Evolutionary conservation across 2,329 filamentous ascomycete genomes (phyloP).

Genomic region (Aspergillus calidoustus): DNA sequence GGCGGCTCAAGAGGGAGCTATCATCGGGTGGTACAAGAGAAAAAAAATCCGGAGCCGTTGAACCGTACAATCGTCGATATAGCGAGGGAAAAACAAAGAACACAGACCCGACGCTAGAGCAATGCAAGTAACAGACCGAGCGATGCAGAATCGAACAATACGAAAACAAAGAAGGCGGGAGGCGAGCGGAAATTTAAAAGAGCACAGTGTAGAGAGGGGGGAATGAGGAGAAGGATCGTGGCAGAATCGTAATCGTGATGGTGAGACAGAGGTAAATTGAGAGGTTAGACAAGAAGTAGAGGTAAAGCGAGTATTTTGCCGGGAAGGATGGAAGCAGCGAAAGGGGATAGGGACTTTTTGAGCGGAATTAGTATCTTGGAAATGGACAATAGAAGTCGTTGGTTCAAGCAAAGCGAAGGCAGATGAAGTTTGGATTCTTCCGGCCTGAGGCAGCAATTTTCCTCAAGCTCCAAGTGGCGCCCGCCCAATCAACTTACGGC

Average conservation of each 20-base stretch:
- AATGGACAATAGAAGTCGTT: constrained; percentile 7
- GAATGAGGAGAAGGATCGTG: constrained; percentile 18
- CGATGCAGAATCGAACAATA: constrained; percentile 3
- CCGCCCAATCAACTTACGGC: constrained; percentile 33
- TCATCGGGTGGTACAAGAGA: constrained; percentile 37
- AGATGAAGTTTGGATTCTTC: constrained; percentile 14
- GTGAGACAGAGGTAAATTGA: constrained; percentile 21
- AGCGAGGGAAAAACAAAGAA: constrained; percentile 12
- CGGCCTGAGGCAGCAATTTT: constrained; percentile 12
- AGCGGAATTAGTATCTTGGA: constrained; percentile 10
- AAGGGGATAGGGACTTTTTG: constrained; percentile 11
- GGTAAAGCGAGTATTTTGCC: constrained; percentile 3
- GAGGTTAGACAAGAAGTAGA: constrained; percentile 35
- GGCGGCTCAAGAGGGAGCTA: constrained; percentile 42
- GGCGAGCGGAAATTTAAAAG: constrained; percentile 13
- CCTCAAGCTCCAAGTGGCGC: constrained; percentile 18
- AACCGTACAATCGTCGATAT: constrained; percentile 21
- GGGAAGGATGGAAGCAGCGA: constrained; percentile 4
- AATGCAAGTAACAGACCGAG: constrained; percentile 10
- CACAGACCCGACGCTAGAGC: constrained; percentile 15
- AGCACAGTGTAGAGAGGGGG: constrained; percentile 17
- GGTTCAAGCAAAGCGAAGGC: constrained; percentile 7
- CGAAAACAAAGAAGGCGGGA: constrained; percentile 17
- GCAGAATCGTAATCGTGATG: constrained; percentile 33
- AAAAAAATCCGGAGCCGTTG: constrained; percentile 13